A percentile compares a stretch with the other conserved stretches of the same genome.
Conservation (phyloP, 805 yeast genomes). For the Dipodascus albidus region DNA sequence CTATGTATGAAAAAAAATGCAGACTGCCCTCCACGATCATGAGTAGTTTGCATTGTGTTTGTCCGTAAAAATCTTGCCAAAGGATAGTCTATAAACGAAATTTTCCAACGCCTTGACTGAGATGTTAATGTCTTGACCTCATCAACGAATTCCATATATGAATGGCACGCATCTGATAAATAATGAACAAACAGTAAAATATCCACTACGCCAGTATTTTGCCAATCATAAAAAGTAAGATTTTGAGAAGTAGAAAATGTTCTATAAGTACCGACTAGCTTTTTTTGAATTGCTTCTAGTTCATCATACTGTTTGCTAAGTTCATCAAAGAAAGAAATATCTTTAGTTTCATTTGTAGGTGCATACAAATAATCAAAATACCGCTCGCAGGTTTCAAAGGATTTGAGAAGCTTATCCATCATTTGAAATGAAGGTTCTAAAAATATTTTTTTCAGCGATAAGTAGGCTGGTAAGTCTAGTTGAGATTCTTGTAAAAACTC, state of each 20-base stretch:
- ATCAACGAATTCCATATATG: constrained; percentile 2
- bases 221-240: background rate
- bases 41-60: constrained; percentile 31
- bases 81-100: constrained; percentile 31
- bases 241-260: background rate
- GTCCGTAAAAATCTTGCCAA: constrained; percentile 30
- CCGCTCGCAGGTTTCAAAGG: constrained; percentile 9
- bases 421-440: constrained; percentile 4
- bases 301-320: background rate
- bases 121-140: constrained; percentile 2
- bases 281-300: background rate
- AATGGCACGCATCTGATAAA: constrained; percentile 4
- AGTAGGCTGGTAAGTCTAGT: background rate
- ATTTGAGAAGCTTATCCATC: constrained; percentile 1
- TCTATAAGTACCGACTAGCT: background rate
- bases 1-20: constrained; percentile 33
- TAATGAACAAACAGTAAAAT: constrained; percentile 2
- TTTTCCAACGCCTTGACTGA: constrained; percentile 24
- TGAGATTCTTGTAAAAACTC: background rate
- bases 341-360: constrained; percentile 1
- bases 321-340: background rate
- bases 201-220: background rate
- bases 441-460: background rate
- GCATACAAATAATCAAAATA: constrained; percentile 8
- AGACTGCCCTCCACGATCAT: constrained; percentile 38